phyloP scores from a whole-genome alignment of 2,329 filamentous ascomycete genomes.

The Keithomyces neogunnii region DNA sequence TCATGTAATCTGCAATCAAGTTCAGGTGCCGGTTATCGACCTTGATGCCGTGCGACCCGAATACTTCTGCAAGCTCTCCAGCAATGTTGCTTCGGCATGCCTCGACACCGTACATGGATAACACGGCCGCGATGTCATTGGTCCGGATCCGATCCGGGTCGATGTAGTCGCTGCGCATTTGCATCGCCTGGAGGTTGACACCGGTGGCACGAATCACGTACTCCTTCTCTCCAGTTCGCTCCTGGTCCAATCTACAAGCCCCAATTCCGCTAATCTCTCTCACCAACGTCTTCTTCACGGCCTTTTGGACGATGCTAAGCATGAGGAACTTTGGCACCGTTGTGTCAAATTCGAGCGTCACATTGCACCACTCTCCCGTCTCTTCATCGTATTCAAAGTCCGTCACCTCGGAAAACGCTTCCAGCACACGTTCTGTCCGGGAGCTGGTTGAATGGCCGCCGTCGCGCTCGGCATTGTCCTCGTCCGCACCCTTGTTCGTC shows the following conservation, averaged over 20 bases:
- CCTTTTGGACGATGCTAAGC: conserved; percentile 79
- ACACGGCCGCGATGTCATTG: conserved; percentile 84
- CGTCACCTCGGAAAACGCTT: conserved; percentile 57
- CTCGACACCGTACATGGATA: conserved; percentile 84
- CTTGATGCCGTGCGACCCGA: conserved; percentile 81
- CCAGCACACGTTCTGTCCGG: conserved; percentile 57
- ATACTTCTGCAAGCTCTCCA: conserved; percentile 75
- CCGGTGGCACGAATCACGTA: conserved; percentile 70
- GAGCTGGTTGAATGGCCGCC: conserved; percentile 32
- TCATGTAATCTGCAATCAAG: conserved; percentile 97
- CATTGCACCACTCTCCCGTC: conserved; percentile 64
- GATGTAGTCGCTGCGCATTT: conserved; percentile 76
- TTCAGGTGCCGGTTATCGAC: conserved; percentile 91
- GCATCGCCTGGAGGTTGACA: conserved; percentile 85
- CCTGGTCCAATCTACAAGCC: conserved; percentile 58
- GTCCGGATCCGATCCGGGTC: conserved; percentile 80
- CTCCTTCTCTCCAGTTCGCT: conserved; percentile 32
- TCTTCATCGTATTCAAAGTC: conserved; percentile 73
- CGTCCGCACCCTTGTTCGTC: conserved; percentile 22
- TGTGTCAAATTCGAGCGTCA: conserved; percentile 76
- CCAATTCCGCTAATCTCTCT: conserved; percentile 77
- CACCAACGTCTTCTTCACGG: conserved; percentile 70
- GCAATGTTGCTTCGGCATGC: conserved; percentile 84
- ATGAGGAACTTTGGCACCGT: conserved; percentile 84
- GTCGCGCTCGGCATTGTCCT: conserved; percentile 27